Evolutionary conservation across 805 yeast species (phyloP).

Genomic region (Sugiyamaella smithiae): DNA sequence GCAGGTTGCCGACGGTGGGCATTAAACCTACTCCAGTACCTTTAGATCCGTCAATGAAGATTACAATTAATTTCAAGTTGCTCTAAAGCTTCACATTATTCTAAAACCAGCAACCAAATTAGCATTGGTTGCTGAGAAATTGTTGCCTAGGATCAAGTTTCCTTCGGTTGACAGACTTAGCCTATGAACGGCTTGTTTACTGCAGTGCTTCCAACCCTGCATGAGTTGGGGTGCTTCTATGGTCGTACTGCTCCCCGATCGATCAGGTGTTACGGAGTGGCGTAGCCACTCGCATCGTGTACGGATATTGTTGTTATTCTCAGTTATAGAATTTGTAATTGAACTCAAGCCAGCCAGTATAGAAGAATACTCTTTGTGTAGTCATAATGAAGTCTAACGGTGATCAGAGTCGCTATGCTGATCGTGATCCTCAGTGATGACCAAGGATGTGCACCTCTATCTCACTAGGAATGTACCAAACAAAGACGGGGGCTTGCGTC

Average conservation of each 20-base stretch:
- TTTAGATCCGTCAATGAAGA: too few species aligned
- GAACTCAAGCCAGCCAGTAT: neutral
- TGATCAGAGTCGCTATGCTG: too few species aligned
- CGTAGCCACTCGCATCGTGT: neutral
- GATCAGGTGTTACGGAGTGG: neutral
- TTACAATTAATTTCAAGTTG: too few species aligned
- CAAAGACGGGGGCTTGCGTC: neutral
- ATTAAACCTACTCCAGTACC: too few species aligned
- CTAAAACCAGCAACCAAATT: too few species aligned
- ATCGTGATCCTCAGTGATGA: neutral
- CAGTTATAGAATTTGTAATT: neutral
- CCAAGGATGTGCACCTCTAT: neutral
- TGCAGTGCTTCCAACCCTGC: neutral
- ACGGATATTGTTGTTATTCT: neutral
- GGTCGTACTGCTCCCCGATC: neutral
- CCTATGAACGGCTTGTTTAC: neutral
- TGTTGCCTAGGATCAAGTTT: neutral
- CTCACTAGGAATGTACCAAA: neutral
- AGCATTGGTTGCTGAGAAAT: too few species aligned
- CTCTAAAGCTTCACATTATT: too few species aligned
- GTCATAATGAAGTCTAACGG: neutral
- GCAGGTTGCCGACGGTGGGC: too few species aligned
- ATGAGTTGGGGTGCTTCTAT: neutral
- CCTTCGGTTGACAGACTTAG: neutral
- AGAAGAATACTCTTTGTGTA: neutral